Base-by-base conservation (phyloP, 768 basidiomycete genomes). In the Sporobolomyces phaffii region DNA sequence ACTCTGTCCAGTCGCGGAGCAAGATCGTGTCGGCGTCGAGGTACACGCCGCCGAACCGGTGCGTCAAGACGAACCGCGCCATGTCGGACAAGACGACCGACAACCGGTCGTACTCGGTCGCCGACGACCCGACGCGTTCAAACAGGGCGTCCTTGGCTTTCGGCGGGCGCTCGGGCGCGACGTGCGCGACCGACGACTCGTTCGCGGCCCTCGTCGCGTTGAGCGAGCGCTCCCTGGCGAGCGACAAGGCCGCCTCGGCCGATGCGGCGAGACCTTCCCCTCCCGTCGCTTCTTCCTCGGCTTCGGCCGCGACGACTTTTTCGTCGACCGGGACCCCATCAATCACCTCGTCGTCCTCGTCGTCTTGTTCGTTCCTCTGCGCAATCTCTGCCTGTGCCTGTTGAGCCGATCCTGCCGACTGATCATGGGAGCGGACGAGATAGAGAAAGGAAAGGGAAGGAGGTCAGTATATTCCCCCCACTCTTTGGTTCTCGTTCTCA, bases 21-120 rank as follows among this genome's bases (percentile, higher is more conserved):
- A 99, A 85, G 70, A 99, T 85, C 13, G 91, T 97, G 76, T 98
- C 96, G 14, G 93, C 92, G 74, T 99, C 94, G 58, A 99, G 85
- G 76, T 98, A 99, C 53, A 92, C 89, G 18, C 94, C 94, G 28
- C 96, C 94, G 74, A 88, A 98, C 26, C 92, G 87, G 77, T 99
- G 90, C 68, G 90, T 92, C n/a, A 99, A 82, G 62, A 98, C 86
- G 77, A 98, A 99, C 28, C 94, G 87, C 22, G 91, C 94, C 87
- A 98, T 91, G 76, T 98, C 94, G 7, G 91, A 93, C 7, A 97
- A 80, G 73, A 96, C 91, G 75, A 94, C 91, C 3, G 90, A 91
- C 53, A 97, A 81, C 34, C 88, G 83, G 76, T 97, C 93, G 77
- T 96, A 97, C 31, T 89, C 87, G 20, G 84, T 83, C 0, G 90